Evolutionary conservation across 2,329 filamentous ascomycete genomes (phyloP).

Genomic region (Monilinia laxa): DNA sequence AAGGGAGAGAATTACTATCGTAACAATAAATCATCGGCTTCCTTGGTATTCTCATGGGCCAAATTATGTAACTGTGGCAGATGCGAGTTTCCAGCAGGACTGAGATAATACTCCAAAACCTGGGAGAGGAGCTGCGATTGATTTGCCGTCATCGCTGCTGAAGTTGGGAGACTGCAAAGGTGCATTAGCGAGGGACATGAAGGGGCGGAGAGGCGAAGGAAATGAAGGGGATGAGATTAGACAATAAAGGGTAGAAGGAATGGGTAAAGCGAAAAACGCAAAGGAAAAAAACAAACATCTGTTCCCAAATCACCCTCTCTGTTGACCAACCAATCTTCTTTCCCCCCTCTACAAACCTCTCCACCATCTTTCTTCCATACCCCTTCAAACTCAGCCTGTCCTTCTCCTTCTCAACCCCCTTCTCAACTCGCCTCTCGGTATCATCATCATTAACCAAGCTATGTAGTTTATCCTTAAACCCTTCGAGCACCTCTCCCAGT

Average conservation of each 20-base stretch:
- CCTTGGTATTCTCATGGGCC: slow-evolving; percentile 54
- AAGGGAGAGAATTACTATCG: slow-evolving; percentile 47
- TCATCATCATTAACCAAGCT: slow-evolving; percentile 10
- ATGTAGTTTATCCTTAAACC: slow-evolving; percentile 5
- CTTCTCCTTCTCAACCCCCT: slow-evolving; percentile 41
- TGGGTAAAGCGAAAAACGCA: background rate
- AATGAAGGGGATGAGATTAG: background rate
- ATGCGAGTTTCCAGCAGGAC: slow-evolving; percentile 52
- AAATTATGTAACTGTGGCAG: slow-evolving; percentile 60
- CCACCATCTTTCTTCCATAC: slow-evolving; percentile 66
- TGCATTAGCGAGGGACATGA: background rate
- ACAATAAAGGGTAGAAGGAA: background rate
- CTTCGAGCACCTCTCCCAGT: slow-evolving; percentile 16
- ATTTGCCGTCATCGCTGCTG: slow-evolving; percentile 65
- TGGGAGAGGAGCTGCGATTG: slow-evolving; percentile 72
- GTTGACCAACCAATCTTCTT: slow-evolving; percentile 45
- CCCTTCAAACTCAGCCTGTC: slow-evolving; percentile 55
- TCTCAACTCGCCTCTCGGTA: slow-evolving; percentile 42
- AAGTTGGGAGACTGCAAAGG: slow-evolving; percentile 50
- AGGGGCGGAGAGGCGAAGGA: too few species aligned
- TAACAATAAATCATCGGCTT: slow-evolving; percentile 62
- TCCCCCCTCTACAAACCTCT: slow-evolving; percentile 62
- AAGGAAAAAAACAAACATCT: slow-evolving; percentile 31
- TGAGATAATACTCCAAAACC: slow-evolving; percentile 71
- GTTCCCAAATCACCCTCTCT: slow-evolving; percentile 58